Base-by-base conservation (phyloP, 805 yeast species). In the Starmerella potacharoeniae region DNA sequence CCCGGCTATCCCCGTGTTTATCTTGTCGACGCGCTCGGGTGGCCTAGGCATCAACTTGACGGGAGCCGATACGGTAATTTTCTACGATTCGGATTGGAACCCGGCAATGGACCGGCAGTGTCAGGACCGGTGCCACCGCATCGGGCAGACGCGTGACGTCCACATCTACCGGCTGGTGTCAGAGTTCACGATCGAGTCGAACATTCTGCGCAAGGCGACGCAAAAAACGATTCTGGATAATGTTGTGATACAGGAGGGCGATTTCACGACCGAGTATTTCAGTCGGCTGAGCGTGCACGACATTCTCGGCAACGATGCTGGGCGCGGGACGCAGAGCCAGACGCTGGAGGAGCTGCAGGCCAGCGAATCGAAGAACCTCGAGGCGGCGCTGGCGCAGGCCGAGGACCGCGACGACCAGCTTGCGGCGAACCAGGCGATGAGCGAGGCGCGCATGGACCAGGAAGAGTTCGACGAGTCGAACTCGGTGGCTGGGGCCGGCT, bases 41-140 rank as follows among this genome's bases (percentile, higher is more conserved):
- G 99, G 99, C 39, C 75, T 95, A 62, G 99, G 99, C 67, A 93
- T 93, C 68, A 93, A 93, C 66, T 73, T 93, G 60, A 93, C 98
- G 0, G 99, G 97, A 66, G 99, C 99, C 0, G 99, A 93, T 66
- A 93, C 98, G 0, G 99, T 93, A 45, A 88, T 93, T 7, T 95
- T 93, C 71, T 93, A 95, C 68, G 99, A 93, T 70, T 88, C 96
- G 2, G 98, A 91, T 70, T 91, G 98, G 98, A 93, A 93, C 67
- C 99, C 99, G 2, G 95, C 97, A 1, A 93, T 93, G 97, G 99
- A 93, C 69, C 88, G 89, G 66, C 99, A 93, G 71, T 93, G 98
- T 72, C 98, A 93, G 70, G 99, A 93, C 71, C 82, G 99, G 69
- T 93, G 97, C 71, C 99, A 93, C 69, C 84, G 99, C 75, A 93